phyloP scores from a whole-genome alignment of 768 basidiomycete species.

The Baorangia bicolor region DNA sequence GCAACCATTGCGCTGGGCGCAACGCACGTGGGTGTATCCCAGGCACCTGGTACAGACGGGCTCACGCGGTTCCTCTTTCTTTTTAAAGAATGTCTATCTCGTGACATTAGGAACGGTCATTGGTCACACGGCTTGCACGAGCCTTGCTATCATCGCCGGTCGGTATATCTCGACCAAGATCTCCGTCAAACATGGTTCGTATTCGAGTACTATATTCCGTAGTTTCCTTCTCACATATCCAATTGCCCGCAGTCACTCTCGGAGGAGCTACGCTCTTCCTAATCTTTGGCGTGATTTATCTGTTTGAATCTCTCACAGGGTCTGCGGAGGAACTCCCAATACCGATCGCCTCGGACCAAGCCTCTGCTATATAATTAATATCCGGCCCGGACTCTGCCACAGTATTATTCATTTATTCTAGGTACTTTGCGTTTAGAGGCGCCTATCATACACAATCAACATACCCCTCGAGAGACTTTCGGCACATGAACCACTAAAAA shows the following conservation, averaged over 20 bases:
- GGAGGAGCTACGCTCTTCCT: constrained; percentile 82
- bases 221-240: not conserved
- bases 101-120: constrained; percentile 88
- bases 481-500: too few species aligned
- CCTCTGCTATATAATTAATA: not conserved
- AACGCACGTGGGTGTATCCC: constrained; percentile 68
- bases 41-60: not conserved
- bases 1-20: constrained; percentile 95
- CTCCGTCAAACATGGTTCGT: constrained; percentile 86
- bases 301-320: constrained; percentile 55
- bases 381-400: not conserved
- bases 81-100: constrained; percentile 80
- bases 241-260: constrained; percentile 63
- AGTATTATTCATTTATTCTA: constrained; percentile 2
- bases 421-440: not conserved
- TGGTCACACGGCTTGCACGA: constrained; percentile 86
- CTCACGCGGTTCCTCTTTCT: constrained; percentile 2
- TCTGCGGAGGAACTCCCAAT: constrained; percentile 23
- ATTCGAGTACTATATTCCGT: constrained; percentile 2
- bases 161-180: constrained; percentile 92
- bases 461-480: too few species aligned
- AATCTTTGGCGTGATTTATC: constrained; percentile 77
- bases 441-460: not conserved
- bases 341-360: constrained; percentile 9
- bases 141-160: constrained; percentile 90